Percentiles rank a stretch among this genome's conserved stretches.
These are phyloP conservation scores for Gliomastix tumulicola DNA, from an alignment of 2,329 filamentous ascomycete species.

Conservation along the genomic window DNA sequence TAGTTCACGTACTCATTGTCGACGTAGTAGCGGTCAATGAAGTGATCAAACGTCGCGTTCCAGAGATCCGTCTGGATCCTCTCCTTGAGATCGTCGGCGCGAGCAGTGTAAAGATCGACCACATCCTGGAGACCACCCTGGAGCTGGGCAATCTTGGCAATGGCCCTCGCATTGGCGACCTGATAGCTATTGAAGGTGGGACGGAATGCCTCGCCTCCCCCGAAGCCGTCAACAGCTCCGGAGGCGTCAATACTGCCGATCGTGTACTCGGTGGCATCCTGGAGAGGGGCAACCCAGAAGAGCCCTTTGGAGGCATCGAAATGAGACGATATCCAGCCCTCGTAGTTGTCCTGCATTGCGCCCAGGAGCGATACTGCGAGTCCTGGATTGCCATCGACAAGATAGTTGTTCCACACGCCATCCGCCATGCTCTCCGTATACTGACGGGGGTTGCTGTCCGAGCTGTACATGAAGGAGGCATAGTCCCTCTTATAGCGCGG, in stretches of 20 bases:
- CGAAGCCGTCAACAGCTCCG: constrained; percentile 14
- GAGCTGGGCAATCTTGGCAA: constrained; percentile 22
- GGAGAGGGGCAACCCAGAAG: constrained; percentile 32
- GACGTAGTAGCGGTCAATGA: not conserved
- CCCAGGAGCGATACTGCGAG: too few relatives aligned
- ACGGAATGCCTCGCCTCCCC: constrained; percentile 31
- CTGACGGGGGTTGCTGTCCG: not conserved
- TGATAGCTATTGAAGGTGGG: constrained; percentile 36
- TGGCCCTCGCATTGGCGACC: constrained; percentile 31
- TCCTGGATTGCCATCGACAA: not conserved
- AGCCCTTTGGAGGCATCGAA: constrained; percentile 16
- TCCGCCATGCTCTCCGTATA: not conserved
- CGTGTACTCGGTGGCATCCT: constrained; percentile 34
- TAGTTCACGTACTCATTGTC: not conserved
- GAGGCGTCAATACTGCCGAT: constrained; percentile 13
- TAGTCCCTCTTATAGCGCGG: not conserved
- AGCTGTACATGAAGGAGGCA: not conserved
- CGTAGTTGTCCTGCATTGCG: too few relatives aligned
- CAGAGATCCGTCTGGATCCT: not conserved
- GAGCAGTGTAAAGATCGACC: too few relatives aligned
- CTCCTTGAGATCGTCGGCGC: not conserved
- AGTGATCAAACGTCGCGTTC: not conserved
- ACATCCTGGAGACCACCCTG: not conserved
- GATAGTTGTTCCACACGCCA: not conserved
- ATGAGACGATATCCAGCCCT: too few relatives aligned